These are phyloP conservation scores for Candida pseudoviswanathii DNA, from an alignment of 1,139 yeast genomes.

Conservation along the genomic window DNA sequence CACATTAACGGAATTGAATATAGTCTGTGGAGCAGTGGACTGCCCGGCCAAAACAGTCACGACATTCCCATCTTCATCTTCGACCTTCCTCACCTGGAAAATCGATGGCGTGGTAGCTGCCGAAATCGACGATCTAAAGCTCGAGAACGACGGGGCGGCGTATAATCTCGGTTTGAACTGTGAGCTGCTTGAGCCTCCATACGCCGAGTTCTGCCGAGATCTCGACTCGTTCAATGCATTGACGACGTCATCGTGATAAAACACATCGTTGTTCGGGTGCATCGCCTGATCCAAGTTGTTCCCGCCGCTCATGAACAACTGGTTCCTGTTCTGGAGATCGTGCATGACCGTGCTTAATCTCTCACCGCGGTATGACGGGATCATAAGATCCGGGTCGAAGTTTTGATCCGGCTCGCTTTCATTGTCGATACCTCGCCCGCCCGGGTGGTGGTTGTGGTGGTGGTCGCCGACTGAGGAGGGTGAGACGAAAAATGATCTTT, in stretches of 20 bases:
- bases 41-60: constrained; percentile 78
- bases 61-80: constrained; percentile 72
- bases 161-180: constrained; percentile 17
- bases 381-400: constrained; percentile 72
- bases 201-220: constrained; percentile 35
- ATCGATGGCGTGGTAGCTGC: constrained; percentile 52
- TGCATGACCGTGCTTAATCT: constrained; percentile 58
- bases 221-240: constrained; percentile 30
- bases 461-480: constrained; percentile 14
- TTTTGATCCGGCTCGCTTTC: constrained; percentile 46
- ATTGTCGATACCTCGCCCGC: constrained; percentile 30
- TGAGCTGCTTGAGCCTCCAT: constrained; percentile 13
- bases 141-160: constrained; percentile 40
- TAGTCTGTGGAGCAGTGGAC: constrained; percentile 59
- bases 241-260: constrained; percentile 43
- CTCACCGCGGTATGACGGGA: constrained; percentile 66
- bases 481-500: constrained; percentile 39
- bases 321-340: constrained; percentile 32
- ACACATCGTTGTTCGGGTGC: constrained; percentile 35
- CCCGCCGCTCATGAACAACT: constrained; percentile 25
- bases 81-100: constrained; percentile 63
- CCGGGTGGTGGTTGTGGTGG: too few relatives aligned
- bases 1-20: constrained; percentile 50
- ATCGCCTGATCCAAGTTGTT: constrained; percentile 16
- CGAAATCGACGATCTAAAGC: constrained; percentile 38